phyloP scores from a whole-genome alignment of 495 filamentous ascomycete species.

The Opeltia flavorubescens region DNA sequence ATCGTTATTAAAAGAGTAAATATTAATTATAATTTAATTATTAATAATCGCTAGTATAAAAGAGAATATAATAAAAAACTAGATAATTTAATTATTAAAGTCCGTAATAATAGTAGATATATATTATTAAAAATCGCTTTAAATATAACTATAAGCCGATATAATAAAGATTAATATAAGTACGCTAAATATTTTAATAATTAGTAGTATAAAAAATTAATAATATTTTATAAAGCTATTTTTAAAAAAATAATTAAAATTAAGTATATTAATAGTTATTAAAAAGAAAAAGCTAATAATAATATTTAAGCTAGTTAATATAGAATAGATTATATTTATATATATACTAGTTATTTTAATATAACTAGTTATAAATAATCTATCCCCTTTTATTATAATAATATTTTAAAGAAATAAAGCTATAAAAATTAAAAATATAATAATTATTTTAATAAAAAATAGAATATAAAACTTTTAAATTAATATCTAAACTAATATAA shows the following conservation, averaged over 20 bases:
- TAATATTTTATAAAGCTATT: conserved; percentile 36
- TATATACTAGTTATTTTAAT: conserved; percentile 22
- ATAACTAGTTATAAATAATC: conserved; percentile 17
- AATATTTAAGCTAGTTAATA: conserved; percentile 27
- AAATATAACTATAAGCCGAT: conserved; percentile 36
- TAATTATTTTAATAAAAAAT: conserved; percentile 43
- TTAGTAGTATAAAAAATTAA: conserved; percentile 43
- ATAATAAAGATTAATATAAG: conserved; percentile 38
- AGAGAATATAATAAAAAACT: conserved; percentile 39
- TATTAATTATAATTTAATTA: conserved; percentile 47
- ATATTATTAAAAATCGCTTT: conserved; percentile 40
- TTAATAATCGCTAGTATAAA: conserved; percentile 41
- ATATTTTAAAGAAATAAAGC: conserved; percentile 41
- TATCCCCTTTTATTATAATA: conserved; percentile 28
- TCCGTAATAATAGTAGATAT: conserved; percentile 36
- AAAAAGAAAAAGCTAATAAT: conserved; percentile 31
- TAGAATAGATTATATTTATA: conserved; percentile 28
- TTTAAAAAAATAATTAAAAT: conserved; percentile 47
- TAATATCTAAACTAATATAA: conserved; percentile 32
- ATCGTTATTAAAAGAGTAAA: conserved; percentile 44
- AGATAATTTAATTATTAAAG: conserved; percentile 35
- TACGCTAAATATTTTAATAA: conserved; percentile 40
- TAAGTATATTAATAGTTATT: conserved; percentile 39
- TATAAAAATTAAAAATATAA: conserved; percentile 36
- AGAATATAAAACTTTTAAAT: conserved; percentile 41